These are phyloP conservation scores for Dioscorea alata DNA, from an alignment of 106 monocot species.

Conservation along the genomic window DNA sequence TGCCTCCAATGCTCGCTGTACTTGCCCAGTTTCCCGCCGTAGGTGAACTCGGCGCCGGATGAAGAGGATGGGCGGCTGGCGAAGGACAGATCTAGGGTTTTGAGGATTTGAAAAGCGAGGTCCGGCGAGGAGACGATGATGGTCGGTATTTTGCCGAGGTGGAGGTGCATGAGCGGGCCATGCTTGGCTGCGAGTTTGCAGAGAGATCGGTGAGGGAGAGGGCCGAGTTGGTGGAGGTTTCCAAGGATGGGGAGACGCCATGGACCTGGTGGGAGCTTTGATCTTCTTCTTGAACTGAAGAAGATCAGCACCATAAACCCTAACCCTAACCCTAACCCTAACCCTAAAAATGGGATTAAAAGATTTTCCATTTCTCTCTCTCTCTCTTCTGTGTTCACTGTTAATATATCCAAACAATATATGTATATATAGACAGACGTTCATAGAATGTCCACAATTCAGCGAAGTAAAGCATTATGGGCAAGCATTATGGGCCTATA, in stretches of 20 bases:
- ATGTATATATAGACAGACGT: too few species aligned
- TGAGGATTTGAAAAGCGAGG: conserved; percentile 4
- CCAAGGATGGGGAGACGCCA: conserved; percentile 28
- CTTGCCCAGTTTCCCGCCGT: not conserved
- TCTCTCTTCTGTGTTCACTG: too few species aligned
- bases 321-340: too few species aligned
- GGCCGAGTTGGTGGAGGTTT: conserved; percentile 22
- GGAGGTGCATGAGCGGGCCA: conserved; percentile 18
- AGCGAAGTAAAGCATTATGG: too few species aligned
- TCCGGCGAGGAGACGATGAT: conserved; percentile 17
- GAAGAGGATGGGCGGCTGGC: not conserved
- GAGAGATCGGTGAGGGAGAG: conserved; percentile 8
- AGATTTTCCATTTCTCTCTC: too few species aligned
- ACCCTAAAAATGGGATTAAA: too few species aligned
- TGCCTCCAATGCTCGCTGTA: conserved; percentile 18
- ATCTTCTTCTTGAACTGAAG: too few species aligned
- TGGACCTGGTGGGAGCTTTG: conserved; percentile 17
- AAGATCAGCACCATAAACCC: too few species aligned
- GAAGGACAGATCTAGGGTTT: conserved; percentile 12
- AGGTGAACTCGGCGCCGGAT: not conserved
- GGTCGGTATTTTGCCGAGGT: conserved; percentile 9
- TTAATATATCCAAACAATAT: too few species aligned
- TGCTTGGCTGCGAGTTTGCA: conserved; percentile 3
- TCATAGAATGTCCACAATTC: too few species aligned
- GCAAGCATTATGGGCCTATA: too few species aligned